Conservation (phyloP, 2,329 filamentous ascomycete species). For the Claviceps citrina region DNA sequence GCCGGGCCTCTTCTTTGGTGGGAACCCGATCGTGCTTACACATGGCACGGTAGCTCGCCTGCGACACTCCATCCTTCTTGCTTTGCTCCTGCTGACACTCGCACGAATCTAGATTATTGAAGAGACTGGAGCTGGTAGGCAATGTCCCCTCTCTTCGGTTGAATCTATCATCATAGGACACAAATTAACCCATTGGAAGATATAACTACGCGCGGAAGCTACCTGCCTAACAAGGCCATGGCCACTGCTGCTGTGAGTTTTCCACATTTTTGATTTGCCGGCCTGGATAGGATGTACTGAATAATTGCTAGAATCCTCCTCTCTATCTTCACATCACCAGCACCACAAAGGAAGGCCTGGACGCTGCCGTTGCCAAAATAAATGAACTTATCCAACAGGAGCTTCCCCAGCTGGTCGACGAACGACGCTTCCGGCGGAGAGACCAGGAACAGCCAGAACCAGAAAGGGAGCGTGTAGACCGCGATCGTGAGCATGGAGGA, state of each 20-base stretch:
- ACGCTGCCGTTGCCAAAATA: constrained; percentile 74
- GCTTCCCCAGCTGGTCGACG: constrained; percentile 85
- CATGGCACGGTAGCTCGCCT: constrained; percentile 49
- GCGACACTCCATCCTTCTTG: constrained; percentile 36
- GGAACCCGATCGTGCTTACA: constrained; percentile 46
- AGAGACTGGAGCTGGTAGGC: constrained; percentile 98
- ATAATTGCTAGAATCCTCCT: constrained; percentile 58
- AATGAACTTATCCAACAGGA: constrained; percentile 94
- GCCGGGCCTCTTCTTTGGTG: constrained; percentile 9
- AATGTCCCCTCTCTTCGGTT: constrained; percentile 21
- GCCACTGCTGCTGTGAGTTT: constrained; percentile 71
- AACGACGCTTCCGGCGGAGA: constrained; percentile 74
- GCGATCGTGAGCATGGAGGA: constrained; percentile 47
- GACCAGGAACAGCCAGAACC: constrained; percentile 57
- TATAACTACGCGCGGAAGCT: constrained; percentile 94
- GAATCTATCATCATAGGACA: constrained; percentile 18
- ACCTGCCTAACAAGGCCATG: constrained; percentile 96
- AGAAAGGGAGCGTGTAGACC: constrained; percentile 62
- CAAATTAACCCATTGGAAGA: constrained; percentile 52
- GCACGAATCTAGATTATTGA: constrained; percentile 96
- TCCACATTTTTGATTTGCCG: no score
- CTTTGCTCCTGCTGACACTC: constrained; percentile 89
- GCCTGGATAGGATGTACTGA: background rate
- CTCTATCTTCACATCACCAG: constrained; percentile 92
- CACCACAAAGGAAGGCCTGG: constrained; percentile 79